Conservation (phyloP, 768 basidiomycete species). For the Coprinopsis sp. region DNA sequence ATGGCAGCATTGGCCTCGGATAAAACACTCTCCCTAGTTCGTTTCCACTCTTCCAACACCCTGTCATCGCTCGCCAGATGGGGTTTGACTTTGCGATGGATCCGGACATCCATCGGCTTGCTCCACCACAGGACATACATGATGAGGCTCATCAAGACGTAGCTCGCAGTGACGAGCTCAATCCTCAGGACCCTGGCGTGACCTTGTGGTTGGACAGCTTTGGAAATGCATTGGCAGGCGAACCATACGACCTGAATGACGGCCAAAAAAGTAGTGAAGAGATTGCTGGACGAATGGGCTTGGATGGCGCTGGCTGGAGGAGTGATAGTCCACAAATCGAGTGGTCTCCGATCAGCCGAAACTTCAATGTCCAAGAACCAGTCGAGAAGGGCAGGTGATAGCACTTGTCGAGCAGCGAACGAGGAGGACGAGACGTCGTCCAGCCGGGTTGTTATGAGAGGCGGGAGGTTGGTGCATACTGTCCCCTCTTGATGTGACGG, state of each 20-base stretch:
- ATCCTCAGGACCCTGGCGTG: not conserved
- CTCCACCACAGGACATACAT: conserved; percentile 4
- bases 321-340: not conserved
- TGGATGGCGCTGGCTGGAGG: not conserved
- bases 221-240: not conserved
- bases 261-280: not conserved
- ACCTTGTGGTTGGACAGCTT: not conserved
- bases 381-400: conserved; percentile 2
- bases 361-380: not conserved
- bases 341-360: not conserved
- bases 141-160: conserved; percentile 1
- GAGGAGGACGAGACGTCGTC: not conserved
- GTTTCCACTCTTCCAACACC: not conserved
- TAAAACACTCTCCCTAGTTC: no score
- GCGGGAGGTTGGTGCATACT: not conserved
- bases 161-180: conserved; percentile 1
- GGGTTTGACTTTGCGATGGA: not conserved
- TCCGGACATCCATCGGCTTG: conserved; percentile 3
- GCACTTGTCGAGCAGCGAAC: not conserved
- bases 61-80: not conserved
- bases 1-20: not conserved
- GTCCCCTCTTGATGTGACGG: not conserved
- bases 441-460: not conserved
- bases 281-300: not conserved
- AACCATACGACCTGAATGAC: not conserved